A percentile compares a stretch with the other conserved stretches of the same genome.
Evolutionary conservation across 345 rosid species (phyloP).

Genomic region (Salix udensis): DNA sequence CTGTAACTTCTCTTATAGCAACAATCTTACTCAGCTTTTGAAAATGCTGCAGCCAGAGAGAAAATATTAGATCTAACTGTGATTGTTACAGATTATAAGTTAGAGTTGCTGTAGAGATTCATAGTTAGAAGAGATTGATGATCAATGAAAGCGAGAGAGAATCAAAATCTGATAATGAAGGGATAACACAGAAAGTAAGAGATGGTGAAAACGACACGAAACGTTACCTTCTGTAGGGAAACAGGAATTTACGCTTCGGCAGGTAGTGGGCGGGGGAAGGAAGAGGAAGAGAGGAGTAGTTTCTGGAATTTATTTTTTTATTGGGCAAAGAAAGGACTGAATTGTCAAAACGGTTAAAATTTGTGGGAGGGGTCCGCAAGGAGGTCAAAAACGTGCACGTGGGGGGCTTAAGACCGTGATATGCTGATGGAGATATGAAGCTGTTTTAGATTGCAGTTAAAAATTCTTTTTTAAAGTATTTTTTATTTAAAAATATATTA

Average conservation of each 20-base stretch:
- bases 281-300: neutral
- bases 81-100: neutral
- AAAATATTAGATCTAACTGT: neutral
- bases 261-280: neutral
- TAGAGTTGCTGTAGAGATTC: neutral
- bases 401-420: too few relatives aligned
- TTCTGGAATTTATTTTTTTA: too few relatives aligned
- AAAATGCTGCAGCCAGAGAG: neutral
- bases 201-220: too few relatives aligned
- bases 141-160: neutral
- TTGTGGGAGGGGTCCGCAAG: neutral
- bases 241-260: slow-evolving; percentile 7
- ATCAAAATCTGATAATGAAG: slow-evolving; percentile 20
- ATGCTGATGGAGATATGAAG: too few relatives aligned
- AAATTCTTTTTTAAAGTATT: too few relatives aligned
- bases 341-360: too few relatives aligned
- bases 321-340: too few relatives aligned
- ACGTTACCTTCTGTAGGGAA: slow-evolving; percentile 20
- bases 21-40: neutral
- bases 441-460: too few relatives aligned
- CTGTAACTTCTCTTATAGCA: slow-evolving; percentile 1
- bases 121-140: neutral
- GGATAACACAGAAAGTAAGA: neutral
- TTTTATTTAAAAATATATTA: too few relatives aligned
- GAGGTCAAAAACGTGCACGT: too few relatives aligned